phyloP scores from a whole-genome alignment of 2,329 filamentous ascomycete species.

The Diaporthe australafricana region DNA sequence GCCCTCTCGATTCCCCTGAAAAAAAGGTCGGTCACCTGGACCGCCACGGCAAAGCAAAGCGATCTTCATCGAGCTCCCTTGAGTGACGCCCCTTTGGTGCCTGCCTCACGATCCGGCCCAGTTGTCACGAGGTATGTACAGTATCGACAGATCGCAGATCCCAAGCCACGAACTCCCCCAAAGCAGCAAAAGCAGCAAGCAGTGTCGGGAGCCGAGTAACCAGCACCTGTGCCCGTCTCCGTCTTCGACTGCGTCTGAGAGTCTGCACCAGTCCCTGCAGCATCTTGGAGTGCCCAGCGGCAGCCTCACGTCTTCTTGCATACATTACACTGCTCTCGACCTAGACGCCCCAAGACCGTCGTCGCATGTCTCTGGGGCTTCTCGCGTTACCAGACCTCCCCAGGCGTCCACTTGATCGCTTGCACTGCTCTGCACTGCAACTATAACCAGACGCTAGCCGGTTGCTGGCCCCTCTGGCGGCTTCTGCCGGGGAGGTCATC shows the following conservation, averaged over 20 bases:
- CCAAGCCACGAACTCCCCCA: slow-evolving; percentile 18
- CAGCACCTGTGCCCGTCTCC: slow-evolving; percentile 27
- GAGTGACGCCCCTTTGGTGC: background rate
- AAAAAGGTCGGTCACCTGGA: slow-evolving; percentile 24
- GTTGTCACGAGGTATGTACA: slow-evolving; percentile 16
- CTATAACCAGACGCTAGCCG: slow-evolving; percentile 4
- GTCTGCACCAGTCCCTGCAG: slow-evolving; percentile 41
- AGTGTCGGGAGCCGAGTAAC: slow-evolving; percentile 25
- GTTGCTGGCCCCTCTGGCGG: slow-evolving; percentile 14
- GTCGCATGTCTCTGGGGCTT: slow-evolving; percentile 29
- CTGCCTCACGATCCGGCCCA: background rate
- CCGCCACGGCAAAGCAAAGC: slow-evolving; percentile 1
- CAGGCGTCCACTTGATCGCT: slow-evolving; percentile 15
- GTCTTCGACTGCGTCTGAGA: background rate
- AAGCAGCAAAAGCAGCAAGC: slow-evolving; percentile 12
- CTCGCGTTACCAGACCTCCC: slow-evolving; percentile 15
- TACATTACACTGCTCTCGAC: slow-evolving; percentile 36
- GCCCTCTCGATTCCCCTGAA: background rate
- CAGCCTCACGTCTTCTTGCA: slow-evolving; percentile 40
- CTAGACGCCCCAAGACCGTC: slow-evolving; percentile 41
- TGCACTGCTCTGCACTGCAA: slow-evolving; percentile 22
- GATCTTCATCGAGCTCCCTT: slow-evolving; percentile 4
- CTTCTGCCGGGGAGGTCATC: slow-evolving; percentile 17
- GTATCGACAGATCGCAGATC: slow-evolving; percentile 1
- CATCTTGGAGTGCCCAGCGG: slow-evolving; percentile 40